Conservation (phyloP, 805 yeast genomes). For the Metahyphopichia silvanorum region DNA sequence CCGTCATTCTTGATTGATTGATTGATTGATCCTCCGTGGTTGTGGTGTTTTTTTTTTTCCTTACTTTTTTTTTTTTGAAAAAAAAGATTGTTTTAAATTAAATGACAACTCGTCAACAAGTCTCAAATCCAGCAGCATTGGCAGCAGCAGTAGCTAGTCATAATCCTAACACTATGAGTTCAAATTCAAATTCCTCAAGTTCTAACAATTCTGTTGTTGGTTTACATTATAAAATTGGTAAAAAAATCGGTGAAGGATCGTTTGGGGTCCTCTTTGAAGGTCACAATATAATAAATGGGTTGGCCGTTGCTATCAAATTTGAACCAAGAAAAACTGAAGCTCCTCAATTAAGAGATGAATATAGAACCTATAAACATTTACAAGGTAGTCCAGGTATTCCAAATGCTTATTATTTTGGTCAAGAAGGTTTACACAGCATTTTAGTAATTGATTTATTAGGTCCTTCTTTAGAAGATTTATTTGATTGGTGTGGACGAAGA, state of each 20-base stretch:
- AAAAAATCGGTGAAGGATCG: conserved; percentile 85
- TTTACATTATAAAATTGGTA: conserved; percentile 73
- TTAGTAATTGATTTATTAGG: conserved; percentile 74
- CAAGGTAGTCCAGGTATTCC: conserved; percentile 73
- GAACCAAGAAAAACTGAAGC: conserved; percentile 81
- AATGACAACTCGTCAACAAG: conserved; percentile 24
- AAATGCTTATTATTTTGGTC: conserved; percentile 81
- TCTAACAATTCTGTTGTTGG: conserved; percentile 45
- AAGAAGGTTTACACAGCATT: conserved; percentile 78
- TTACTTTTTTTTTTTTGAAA: too few relatives aligned
- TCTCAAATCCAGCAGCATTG: conserved; percentile 33
- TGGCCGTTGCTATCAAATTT: conserved; percentile 72
- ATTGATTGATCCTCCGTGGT: too few relatives aligned
- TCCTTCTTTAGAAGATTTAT: conserved; percentile 77
- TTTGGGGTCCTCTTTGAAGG: conserved; percentile 86
- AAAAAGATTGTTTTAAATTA: too few relatives aligned
- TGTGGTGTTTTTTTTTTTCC: too few relatives aligned
- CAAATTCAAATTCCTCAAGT: conserved; percentile 12
- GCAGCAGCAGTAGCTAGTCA: conserved; percentile 38
- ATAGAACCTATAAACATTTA: conserved; percentile 70
- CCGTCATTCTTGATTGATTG: too few relatives aligned
- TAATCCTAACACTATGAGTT: conserved; percentile 14
- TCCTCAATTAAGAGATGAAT: conserved; percentile 80
- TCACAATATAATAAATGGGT: conserved; percentile 62
- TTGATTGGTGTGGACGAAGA: conserved; percentile 84